Percentiles rank a stretch among this genome's conserved stretches.
phyloP scores from a whole-genome alignment of 2,329 filamentous ascomycete species.

The Trichocomaceae sp. region DNA sequence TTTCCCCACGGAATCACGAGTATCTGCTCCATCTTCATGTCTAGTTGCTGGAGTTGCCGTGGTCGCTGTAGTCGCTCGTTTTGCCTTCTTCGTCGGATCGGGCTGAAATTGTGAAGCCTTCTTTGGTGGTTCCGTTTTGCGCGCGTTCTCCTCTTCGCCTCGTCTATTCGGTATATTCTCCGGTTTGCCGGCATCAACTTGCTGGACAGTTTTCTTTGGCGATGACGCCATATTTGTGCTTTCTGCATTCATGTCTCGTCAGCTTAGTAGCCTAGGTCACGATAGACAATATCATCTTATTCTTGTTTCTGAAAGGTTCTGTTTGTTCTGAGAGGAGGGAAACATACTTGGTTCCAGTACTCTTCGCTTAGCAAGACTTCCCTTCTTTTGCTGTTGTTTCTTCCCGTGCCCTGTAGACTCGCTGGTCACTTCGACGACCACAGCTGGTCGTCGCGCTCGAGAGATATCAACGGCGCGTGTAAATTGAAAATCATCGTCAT shows the following conservation, averaged over 20 bases:
- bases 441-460: constrained; percentile 9
- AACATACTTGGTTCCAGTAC: constrained; percentile 40
- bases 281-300: background rate
- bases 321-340: background rate
- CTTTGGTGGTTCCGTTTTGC: constrained; percentile 12
- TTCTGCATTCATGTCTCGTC: constrained; percentile 31
- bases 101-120: background rate
- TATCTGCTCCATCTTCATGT: background rate
- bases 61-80: constrained; percentile 1
- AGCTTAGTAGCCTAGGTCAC: constrained; percentile 13
- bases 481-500: constrained; percentile 31
- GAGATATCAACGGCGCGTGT: constrained; percentile 22
- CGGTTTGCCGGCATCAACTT: constrained; percentile 10
- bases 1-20: background rate
- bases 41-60: background rate
- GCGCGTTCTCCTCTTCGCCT: constrained; percentile 6
- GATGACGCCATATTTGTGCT: constrained; percentile 42
- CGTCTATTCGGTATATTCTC: background rate
- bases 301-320: too few species aligned
- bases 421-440: background rate
- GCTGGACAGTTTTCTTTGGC: constrained; percentile 18
- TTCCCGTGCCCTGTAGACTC: constrained; percentile 7
- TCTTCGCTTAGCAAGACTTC: constrained; percentile 23
- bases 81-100: constrained; percentile 1
- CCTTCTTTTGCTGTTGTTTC: constrained; percentile 14